Base-by-base conservation (phyloP, 306 rosid genomes). In the Neltuma alba region DNA sequence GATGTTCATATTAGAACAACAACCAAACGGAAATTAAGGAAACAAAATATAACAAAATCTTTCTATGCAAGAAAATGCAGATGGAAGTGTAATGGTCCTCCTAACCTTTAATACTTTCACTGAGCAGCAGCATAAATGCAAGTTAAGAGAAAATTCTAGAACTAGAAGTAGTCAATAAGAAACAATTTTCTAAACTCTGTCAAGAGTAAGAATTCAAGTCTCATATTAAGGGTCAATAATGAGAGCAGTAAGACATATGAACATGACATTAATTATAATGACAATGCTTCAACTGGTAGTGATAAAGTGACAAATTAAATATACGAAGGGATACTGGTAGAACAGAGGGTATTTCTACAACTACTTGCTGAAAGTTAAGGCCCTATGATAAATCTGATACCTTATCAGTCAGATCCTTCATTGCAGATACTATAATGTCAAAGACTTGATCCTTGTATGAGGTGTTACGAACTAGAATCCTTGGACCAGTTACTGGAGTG, bases 401-500 rank as follows among this genome's bases (percentile, higher is more conserved):
- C 89, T 90, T 88, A 80, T 42, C 82, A 42, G 97, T 81, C 86
- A 94, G 84, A 76, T 89, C 90, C 86, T 81, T 94, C 76, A 94
- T 82, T 36, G 92, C 92, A 58, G 93, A 87, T 66, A 89, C 82
- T 18, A 94, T 23, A 27, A 83, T 30, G 58, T 91, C 97, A 83
- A 94, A 94, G 67, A 92, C 77, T 66, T 86, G 89, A 86, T 92
- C 82, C 81, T 86, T 88, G 86, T 87, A 87, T 63, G 83, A 37
- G 16, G 91, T 74, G 72, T 89, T 83, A 33, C 97, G 93, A 34
- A 91, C 71, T 66, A 94, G 84, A 84, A 94, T 92, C 82, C 99
- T 88, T 36, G 99, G 93, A 72, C 97, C 99, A 23, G 99, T 89
- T 27, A 94, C 97, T 5, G 99, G 99, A 15, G 97, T 94, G 87